Base-by-base conservation (phyloP, 805 yeast genomes). In the Starmerella apis region DNA sequence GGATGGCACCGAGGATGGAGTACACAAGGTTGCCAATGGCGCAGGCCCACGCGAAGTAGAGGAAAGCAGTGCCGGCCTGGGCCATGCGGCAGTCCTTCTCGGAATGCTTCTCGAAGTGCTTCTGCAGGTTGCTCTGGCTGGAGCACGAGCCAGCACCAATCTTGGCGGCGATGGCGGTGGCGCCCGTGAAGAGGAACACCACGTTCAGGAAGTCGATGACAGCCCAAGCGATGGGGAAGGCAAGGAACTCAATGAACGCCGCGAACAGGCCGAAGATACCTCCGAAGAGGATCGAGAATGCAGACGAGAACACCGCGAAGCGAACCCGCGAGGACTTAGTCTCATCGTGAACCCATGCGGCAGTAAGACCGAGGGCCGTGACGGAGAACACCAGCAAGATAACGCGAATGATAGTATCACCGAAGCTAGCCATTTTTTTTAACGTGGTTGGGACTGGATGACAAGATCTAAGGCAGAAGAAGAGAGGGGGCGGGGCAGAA, bases 181-280 rank as follows among this genome's bases (percentile, higher is more conserved):
- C 97, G 58, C 86, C 97, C 45, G 97, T 80, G 68, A 92, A 86
- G 50, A 95, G 80, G 80, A 92, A 92, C 60, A 88, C 83, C 61
- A 80, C 70, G 77, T 87, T 87, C 70, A 92, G 73, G 72, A 86
- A 81, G 74, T 92, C 98, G 64, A 86, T 71, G 50, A 71, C 61
- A 52, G 82, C 79, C 65, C 86, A 68, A 59, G 88, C 67, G 46
- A 85, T 68, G 59, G 97, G 97, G 83, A 94, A 84, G 38, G 95
- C 94, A 55, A 90, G 74, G 61, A 79, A 79, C 53, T 80, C 78
- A 59, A 86, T 63, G 61, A 92, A 79, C 72, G 76, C 79, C 35
- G 96, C 95, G 47, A 76, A 66, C n/a, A 59, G 50, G 53, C 94
- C 95, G 65, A 90, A 79, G 25, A 36, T 7, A 19, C 39, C 39